Base-by-base conservation (phyloP, 306 rosid genomes). In the Cicer arietinum region DNA sequence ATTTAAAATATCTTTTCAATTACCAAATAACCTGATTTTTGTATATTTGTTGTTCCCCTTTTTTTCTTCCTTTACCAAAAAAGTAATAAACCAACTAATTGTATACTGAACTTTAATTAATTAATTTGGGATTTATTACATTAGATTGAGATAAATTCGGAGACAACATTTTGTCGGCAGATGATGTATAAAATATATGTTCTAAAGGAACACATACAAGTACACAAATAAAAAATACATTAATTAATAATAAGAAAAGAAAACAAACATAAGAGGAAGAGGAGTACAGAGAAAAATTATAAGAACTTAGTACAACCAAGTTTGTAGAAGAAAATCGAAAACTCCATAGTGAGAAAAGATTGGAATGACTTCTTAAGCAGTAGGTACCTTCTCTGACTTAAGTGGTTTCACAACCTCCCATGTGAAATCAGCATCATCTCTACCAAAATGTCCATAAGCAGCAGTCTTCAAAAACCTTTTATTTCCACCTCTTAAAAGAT, bases 391-490 rank as follows among this genome's bases (percentile, higher is more conserved):
- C 4, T 80, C 88, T 79, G 83, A 75, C 58, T 87, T 84, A 25
- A 87, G 90, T 8, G 90, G 88, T 88, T 82, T 87, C 51, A 87
- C 88, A 16, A 77, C 88, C 64, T 87, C 90, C 90, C 90, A 87
- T 53, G 88, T 84, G 76, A 87, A 87, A 63, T 87, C 90, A 16
- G 84, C 0, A 67, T 80, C 87, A 76, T 84, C 84, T 61, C 87
- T 80, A 2, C 87, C 87, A 54, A 84, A 84, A 56, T 84, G 87
- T 58, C 87, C 87, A 84, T 84, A 83, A 3, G 86, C 86, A 75
- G 86, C 86, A 48, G 86, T 83, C 68, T 83, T 83, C 84, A 83
- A 79, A 83, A 83, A 83, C 73, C 86, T 83, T 39, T 69, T 11
- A 53, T 82, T 86, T 0, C 88, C 88, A 68, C 90, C 90, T 40